A percentile compares a stretch with the other conserved stretches of the same genome.
phyloP scores from a whole-genome alignment of 768 basidiomycete genomes.

The Rossbeevera mucosa region DNA sequence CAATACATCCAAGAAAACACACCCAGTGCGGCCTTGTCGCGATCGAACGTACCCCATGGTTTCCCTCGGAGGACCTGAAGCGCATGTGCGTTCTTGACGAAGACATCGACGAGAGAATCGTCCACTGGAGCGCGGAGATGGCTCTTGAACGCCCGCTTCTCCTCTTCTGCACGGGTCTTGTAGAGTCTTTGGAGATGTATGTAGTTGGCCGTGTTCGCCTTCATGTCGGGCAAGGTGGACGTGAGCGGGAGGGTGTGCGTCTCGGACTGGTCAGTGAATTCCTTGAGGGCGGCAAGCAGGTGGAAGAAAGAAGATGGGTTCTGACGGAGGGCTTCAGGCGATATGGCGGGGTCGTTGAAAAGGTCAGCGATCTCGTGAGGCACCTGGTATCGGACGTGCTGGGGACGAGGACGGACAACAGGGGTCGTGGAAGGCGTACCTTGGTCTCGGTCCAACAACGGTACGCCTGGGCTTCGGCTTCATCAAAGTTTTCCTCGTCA shows the following conservation, averaged over 20 bases:
- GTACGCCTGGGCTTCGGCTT: slow-evolving; percentile 86
- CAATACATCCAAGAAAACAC: slow-evolving; percentile 3
- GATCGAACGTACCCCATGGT: slow-evolving; percentile 55
- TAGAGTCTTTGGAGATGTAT: slow-evolving; percentile 84
- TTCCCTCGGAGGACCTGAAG: slow-evolving; percentile 62
- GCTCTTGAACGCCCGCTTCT: slow-evolving; percentile 53
- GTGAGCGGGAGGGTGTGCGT: slow-evolving; percentile 74
- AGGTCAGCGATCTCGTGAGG: slow-evolving; percentile 64
- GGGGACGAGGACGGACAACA: not conserved
- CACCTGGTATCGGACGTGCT: slow-evolving; percentile 36
- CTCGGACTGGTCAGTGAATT: slow-evolving; percentile 53
- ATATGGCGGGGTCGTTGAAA: slow-evolving; percentile 57
- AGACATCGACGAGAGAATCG: slow-evolving; percentile 57
- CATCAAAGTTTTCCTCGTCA: slow-evolving; percentile 98
- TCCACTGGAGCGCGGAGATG: slow-evolving; percentile 44
- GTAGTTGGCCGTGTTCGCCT: slow-evolving; percentile 79
- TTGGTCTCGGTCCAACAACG: slow-evolving; percentile 64
- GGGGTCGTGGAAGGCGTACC: slow-evolving; percentile 21
- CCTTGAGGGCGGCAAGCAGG: slow-evolving; percentile 67
- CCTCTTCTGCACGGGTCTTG: slow-evolving; percentile 67
- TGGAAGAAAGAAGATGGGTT: slow-evolving; percentile 69
- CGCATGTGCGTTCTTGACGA: slow-evolving; percentile 78
- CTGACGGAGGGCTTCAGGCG: slow-evolving; percentile 35
- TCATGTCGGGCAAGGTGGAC: slow-evolving; percentile 92
- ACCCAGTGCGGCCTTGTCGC: slow-evolving; percentile 49